A percentile compares a stretch with the other conserved stretches of the same genome.
phyloP scores from a whole-genome alignment of 2,329 filamentous ascomycete species.

The Colletotrichum cuscutae region DNA sequence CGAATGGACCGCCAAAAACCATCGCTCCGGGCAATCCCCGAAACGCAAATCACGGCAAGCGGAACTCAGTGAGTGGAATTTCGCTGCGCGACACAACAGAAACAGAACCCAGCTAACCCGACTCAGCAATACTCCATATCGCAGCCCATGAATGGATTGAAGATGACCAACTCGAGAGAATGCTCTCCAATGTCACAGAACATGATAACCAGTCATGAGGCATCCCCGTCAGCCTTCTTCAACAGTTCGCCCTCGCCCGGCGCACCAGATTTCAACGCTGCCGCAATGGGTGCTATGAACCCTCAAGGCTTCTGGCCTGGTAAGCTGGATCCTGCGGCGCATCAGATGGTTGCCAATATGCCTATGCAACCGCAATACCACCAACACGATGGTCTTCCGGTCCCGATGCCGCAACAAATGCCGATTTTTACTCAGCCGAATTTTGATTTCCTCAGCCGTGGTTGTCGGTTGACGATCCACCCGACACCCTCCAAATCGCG shows the following conservation, averaged over 20 bases:
- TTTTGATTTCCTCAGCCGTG: conserved; percentile 44
- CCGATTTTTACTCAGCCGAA: conserved; percentile 39
- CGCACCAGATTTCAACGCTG: conserved; percentile 47
- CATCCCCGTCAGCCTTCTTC: conserved; percentile 61
- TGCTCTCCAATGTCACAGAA: conserved; percentile 62
- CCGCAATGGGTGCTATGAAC: conserved; percentile 37
- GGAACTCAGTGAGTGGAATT: conserved; percentile 20
- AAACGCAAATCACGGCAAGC: conserved; percentile 48
- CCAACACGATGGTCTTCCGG: conserved; percentile 39
- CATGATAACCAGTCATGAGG: conserved; percentile 61
- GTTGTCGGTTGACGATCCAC: conserved; percentile 66
- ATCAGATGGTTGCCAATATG: conserved; percentile 30
- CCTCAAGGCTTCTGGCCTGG: conserved; percentile 50
- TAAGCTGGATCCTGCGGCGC: conserved; percentile 41
- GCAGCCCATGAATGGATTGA: conserved; percentile 61
- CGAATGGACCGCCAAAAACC: conserved; percentile 42
- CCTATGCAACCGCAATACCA: conserved; percentile 35
- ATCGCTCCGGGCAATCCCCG: conserved; percentile 40
- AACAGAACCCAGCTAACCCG: conserved; percentile 39
- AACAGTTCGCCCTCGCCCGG: conserved; percentile 58
- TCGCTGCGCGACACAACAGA: not conserved
- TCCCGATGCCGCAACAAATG: conserved; percentile 45
- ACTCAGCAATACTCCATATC: conserved; percentile 61
- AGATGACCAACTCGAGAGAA: conserved; percentile 60
- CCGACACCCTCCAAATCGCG: conserved; percentile 84